A percentile compares a stretch with the other conserved stretches of the same genome.
phyloP scores from a whole-genome alignment of 805 yeast genomes.

The Debaryomyces castellii region DNA sequence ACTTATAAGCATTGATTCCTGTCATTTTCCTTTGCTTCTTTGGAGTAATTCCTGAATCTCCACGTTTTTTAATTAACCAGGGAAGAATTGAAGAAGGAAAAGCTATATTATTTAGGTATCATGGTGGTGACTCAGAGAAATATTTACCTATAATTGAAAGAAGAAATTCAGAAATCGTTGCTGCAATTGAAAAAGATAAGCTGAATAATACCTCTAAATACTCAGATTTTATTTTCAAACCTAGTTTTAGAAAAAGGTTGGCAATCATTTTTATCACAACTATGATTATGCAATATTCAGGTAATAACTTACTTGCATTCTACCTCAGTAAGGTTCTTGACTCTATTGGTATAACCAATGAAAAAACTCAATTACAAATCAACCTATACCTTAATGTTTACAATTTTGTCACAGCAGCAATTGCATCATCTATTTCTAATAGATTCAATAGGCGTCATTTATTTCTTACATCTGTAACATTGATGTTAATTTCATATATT shows the following conservation, averaged over 20 bases:
- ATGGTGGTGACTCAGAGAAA: constrained; percentile 8
- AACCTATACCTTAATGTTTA: constrained; percentile 1
- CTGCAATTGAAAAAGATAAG: constrained; percentile 44
- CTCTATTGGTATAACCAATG: constrained; percentile 13
- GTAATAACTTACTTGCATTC: constrained; percentile 46
- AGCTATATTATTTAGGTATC: no score
- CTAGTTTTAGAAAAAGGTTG: constrained; percentile 36
- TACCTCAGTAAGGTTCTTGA: constrained; percentile 13
- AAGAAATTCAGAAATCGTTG: no score
- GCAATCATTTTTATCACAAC: constrained; percentile 32
- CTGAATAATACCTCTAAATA: constrained; percentile 29
- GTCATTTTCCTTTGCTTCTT: constrained; percentile 13
- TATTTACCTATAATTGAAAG: no score
- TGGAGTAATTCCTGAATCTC: constrained; percentile 48
- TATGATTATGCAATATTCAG: constrained; percentile 40
- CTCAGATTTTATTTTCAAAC: constrained; percentile 37
- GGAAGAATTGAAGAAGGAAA: constrained; percentile 41
- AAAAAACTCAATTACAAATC: neutral
- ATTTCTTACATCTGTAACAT: neutral
- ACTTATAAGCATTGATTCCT: no score
- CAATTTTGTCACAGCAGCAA: neutral
- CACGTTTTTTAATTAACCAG: constrained; percentile 43
- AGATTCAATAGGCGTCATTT: neutral
- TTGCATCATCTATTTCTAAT: neutral
- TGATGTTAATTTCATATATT: constrained; percentile 22